These are phyloP conservation scores for Pseudoperonospora humuli DNA, from an alignment of 352 stramenopile genomes.

Conservation along the genomic window DNA sequence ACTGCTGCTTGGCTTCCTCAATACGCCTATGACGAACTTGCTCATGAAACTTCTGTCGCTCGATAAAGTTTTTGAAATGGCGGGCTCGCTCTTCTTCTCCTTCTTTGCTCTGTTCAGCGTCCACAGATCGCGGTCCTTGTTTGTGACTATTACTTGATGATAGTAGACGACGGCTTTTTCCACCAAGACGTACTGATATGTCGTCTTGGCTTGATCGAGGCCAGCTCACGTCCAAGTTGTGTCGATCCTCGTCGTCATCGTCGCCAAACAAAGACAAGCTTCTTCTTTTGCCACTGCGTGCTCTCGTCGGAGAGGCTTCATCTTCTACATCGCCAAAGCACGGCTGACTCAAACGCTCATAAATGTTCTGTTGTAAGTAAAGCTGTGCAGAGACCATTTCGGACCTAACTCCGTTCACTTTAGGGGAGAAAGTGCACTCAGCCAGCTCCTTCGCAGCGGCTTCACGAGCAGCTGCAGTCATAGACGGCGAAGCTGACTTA, in stretches of 20 bases:
- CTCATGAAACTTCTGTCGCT: constrained; percentile 69
- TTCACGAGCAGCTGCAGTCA: constrained; percentile 51
- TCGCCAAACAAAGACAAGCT: constrained; percentile 29
- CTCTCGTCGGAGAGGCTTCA: constrained; percentile 14
- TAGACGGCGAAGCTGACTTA: constrained; percentile 25
- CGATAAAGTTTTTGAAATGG: constrained; percentile 68
- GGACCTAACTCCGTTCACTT: constrained; percentile 62
- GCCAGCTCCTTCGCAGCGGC: constrained; percentile 51
- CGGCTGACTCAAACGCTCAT: constrained; percentile 67
- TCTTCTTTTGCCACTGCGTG: too few species aligned
- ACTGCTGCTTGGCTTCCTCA: constrained; percentile 53
- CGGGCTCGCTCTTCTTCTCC: constrained; percentile 42
- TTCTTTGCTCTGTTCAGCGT: constrained; percentile 30
- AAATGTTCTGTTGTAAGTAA: constrained; percentile 83
- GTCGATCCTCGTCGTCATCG: constrained; percentile 26
- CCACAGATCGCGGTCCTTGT: constrained; percentile 53
- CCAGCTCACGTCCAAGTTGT: constrained; percentile 15
- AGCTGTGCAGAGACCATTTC: constrained; percentile 81
- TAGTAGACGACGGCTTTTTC: too few species aligned
- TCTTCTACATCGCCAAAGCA: constrained; percentile 25
- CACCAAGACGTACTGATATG: too few species aligned
- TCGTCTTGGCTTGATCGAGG: constrained; percentile 42
- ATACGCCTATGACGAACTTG: constrained; percentile 49
- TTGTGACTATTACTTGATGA: too few species aligned
- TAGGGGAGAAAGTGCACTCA: constrained; percentile 72